A percentile compares a stretch with the other conserved stretches of the same genome.
phyloP scores from a whole-genome alignment of 1,284 basidiomycete species.

The Apiotrichum sp. region DNA sequence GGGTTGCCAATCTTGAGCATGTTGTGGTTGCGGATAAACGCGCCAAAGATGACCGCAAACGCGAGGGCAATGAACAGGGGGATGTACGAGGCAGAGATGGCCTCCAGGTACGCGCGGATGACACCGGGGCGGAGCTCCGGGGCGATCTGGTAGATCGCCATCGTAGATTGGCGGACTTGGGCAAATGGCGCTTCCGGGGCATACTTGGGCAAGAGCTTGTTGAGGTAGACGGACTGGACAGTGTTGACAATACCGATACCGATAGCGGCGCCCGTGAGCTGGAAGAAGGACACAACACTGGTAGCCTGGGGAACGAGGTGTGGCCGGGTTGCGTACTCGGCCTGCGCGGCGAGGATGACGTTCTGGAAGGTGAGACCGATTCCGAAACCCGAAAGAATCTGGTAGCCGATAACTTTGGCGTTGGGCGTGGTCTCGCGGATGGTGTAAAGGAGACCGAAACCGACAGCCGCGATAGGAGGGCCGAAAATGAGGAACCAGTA shows the following conservation, averaged over 20 bases:
- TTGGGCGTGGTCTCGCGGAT: conserved; percentile 38
- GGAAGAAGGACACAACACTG: conserved; percentile 45
- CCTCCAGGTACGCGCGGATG: conserved; percentile 49
- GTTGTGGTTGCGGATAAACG: conserved; percentile 47
- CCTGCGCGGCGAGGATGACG: conserved; percentile 48
- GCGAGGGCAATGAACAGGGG: conserved; percentile 47
- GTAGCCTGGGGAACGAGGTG: conserved; percentile 39
- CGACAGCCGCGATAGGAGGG: conserved; percentile 41
- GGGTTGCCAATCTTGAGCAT: conserved; percentile 35
- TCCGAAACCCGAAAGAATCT: conserved; percentile 49
- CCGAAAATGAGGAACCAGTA: conserved; percentile 43
- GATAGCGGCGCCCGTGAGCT: conserved; percentile 48
- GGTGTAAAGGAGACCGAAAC: conserved; percentile 51
- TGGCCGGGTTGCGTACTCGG: conserved; percentile 42
- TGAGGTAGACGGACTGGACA: conserved; percentile 40
- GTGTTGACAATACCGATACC: conserved; percentile 49
- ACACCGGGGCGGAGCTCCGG: conserved; percentile 36
- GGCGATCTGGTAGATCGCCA: conserved; percentile 33
- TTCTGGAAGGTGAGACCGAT: conserved; percentile 41
- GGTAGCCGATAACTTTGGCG: conserved; percentile 48
- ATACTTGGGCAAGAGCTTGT: conserved; percentile 24
- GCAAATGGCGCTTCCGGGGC: conserved; percentile 39
- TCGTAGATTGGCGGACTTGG: conserved; percentile 30
- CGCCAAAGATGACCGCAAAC: conserved; percentile 39
- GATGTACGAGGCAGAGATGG: conserved; percentile 46